Conservation (phyloP, 1,284 basidiomycete genomes). For the Fomes fomentarius region DNA sequence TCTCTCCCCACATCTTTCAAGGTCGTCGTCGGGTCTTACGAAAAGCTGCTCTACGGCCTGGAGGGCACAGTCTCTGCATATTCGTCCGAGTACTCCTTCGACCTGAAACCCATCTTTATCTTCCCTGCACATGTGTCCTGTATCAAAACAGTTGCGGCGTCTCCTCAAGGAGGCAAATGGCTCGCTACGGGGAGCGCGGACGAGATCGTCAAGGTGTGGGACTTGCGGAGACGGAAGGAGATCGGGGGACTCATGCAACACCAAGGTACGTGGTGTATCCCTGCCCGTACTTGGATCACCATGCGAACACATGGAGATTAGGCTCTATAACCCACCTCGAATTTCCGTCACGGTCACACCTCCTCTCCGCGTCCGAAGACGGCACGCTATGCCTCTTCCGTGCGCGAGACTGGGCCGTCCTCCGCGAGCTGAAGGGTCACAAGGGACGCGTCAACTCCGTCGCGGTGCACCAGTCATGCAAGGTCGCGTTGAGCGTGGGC, state of each 20-base stretch:
- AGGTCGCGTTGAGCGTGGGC: constrained; percentile 90
- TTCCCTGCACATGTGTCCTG: constrained; percentile 96
- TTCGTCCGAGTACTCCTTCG: constrained; percentile 42
- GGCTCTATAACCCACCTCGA: constrained; percentile 91
- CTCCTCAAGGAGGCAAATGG: constrained; percentile 90
- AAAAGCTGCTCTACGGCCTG: constrained; percentile 93
- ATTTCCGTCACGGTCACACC: constrained; percentile 89
- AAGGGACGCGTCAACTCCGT: constrained; percentile 90
- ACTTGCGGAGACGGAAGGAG: constrained; percentile 87
- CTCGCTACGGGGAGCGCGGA: constrained; percentile 93
- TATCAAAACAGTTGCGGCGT: constrained; percentile 87
- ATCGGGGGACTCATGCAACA: constrained; percentile 93
- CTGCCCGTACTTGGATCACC: background rate
- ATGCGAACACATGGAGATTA: constrained; percentile 25
- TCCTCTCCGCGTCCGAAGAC: constrained; percentile 90
- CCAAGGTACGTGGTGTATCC: constrained; percentile 59
- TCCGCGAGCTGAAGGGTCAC: constrained; percentile 90
- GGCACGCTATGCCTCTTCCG: constrained; percentile 90
- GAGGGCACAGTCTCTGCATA: constrained; percentile 61
- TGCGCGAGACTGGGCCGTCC: constrained; percentile 90
- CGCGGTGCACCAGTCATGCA: constrained; percentile 90
- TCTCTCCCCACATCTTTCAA: constrained; percentile 68
- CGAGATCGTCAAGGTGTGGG: constrained; percentile 98
- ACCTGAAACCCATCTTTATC: constrained; percentile 86
- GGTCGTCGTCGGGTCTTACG: constrained; percentile 90